Evolutionary conservation across 306 rosid genomes (phyloP).

Genomic region (Calophaca sinica): DNA sequence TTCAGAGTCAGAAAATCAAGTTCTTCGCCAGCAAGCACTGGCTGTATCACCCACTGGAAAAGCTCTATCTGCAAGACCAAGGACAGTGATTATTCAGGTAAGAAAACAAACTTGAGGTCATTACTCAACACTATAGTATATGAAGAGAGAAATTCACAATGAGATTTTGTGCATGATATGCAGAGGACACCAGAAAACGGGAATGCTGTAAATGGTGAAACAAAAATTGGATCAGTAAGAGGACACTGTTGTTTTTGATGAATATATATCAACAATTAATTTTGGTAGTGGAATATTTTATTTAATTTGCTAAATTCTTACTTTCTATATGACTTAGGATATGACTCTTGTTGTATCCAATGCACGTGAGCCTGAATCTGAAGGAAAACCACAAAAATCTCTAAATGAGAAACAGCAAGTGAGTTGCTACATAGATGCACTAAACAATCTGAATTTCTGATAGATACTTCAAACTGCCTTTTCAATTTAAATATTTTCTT

Average conservation of each 20-base stretch:
- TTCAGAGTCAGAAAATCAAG: constrained; percentile 97
- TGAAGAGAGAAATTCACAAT: constrained; percentile 37
- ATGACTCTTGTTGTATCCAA: constrained; percentile 75
- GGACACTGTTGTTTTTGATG: constrained; percentile 41
- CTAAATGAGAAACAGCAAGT: constrained; percentile 99
- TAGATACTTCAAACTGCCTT: constrained; percentile 30
- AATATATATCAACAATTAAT: constrained; percentile 25
- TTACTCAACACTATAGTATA: constrained; percentile 38
- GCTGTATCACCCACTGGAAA: constrained; percentile 91
- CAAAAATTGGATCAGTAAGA: constrained; percentile 71
- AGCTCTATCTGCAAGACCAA: constrained; percentile 78
- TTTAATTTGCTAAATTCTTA: constrained; percentile 31
- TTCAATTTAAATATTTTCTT: constrained; percentile 34
- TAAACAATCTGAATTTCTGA: constrained; percentile 38
- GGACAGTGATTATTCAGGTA: constrained; percentile 92
- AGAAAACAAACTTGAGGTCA: constrained; percentile 25
- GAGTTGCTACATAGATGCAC: constrained; percentile 52
- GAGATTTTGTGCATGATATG: constrained; percentile 52
- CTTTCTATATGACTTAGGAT: constrained; percentile 64
- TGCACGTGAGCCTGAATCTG: constrained; percentile 95
- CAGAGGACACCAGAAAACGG: constrained; percentile 99
- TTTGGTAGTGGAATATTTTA: constrained; percentile 11
- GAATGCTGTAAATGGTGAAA: constrained; percentile 75
- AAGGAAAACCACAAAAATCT: constrained; percentile 97
- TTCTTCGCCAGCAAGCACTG: constrained; percentile 99